Percentiles rank a stretch among this genome's conserved stretches.
These are phyloP conservation scores for Xylaria sp. DNA, from an alignment of 2,329 filamentous ascomycete genomes.

Conservation along the genomic window DNA sequence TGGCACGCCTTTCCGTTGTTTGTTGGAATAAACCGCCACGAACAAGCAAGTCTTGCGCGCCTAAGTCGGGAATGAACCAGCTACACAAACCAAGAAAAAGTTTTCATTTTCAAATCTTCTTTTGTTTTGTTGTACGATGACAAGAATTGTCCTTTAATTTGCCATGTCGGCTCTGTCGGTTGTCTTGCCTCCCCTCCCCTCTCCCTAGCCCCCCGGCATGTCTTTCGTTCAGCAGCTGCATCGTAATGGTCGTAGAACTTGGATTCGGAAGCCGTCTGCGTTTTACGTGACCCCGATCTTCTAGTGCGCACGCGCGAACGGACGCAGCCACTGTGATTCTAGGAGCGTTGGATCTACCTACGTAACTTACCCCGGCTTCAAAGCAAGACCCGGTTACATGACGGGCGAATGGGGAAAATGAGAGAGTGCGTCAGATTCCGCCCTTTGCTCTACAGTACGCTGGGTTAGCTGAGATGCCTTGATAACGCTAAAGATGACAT, in stretches of 20 bases:
- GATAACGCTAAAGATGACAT: slow-evolving; percentile 29
- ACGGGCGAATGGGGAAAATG: slow-evolving; percentile 29
- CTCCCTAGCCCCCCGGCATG: not conserved
- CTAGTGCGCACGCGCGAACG: not conserved
- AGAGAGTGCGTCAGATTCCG: slow-evolving; percentile 26
- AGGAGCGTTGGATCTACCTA: slow-evolving; percentile 3
- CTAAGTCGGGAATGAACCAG: not conserved
- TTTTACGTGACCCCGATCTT: slow-evolving; percentile 22
- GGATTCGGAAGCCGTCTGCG: slow-evolving; percentile 21
- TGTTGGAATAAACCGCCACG: slow-evolving; percentile 10
- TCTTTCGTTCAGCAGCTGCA: slow-evolving; percentile 11
- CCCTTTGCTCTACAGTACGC: not conserved
- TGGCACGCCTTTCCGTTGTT: slow-evolving; percentile 11
- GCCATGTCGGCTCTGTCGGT: not conserved
- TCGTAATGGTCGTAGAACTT: slow-evolving; percentile 15
- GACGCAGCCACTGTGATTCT: not conserved
- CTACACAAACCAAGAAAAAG: not conserved
- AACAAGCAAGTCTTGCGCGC: not conserved
- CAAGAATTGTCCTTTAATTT: not conserved
- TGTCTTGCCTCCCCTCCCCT: not conserved
- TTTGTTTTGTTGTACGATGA: not conserved
- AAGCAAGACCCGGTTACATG: slow-evolving; percentile 12
- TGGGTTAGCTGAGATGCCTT: slow-evolving; percentile 18
- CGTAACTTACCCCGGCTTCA: slow-evolving; percentile 14
- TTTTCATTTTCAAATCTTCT: not conserved